Conservation (phyloP, 371 early-diverging fungal genomes). For the Mortierella sp. region DNA sequence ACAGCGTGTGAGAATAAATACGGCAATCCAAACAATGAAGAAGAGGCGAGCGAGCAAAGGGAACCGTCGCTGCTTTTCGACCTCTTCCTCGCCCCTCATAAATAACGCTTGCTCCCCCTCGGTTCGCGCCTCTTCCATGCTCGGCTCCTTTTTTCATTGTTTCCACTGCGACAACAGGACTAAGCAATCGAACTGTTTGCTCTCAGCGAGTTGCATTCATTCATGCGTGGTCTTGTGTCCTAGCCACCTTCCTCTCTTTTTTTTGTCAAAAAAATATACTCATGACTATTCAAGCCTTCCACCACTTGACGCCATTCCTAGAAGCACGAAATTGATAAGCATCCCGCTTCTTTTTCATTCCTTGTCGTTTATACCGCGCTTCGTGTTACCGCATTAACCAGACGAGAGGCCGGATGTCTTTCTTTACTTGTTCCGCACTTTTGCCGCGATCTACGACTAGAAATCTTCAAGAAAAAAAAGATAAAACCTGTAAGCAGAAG, state of each 20-base stretch:
- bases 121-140: not conserved
- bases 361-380: not conserved
- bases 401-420: too few relatives aligned
- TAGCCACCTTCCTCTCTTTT: not conserved
- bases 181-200: not conserved
- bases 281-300: not conserved
- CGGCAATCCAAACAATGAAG: not conserved
- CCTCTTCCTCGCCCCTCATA: too few relatives aligned
- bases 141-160: not conserved
- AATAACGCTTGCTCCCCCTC: not conserved
- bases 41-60: not conserved
- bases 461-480: not conserved
- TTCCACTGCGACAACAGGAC: too few relatives aligned
- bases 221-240: not conserved
- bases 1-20: not conserved
- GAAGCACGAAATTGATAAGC: not conserved
- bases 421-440: too few relatives aligned
- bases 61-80: not conserved
- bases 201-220: not conserved
- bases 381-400: not conserved
- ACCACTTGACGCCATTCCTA: not conserved
- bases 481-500: not conserved
- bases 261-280: not conserved
- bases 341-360: slow-evolving; percentile 1
- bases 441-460: not conserved